Percentiles rank a stretch among this genome's conserved stretches.
Evolutionary conservation across 768 basidiomycete genomes (phyloP).

Genomic region (Suillus weaverae): DNA sequence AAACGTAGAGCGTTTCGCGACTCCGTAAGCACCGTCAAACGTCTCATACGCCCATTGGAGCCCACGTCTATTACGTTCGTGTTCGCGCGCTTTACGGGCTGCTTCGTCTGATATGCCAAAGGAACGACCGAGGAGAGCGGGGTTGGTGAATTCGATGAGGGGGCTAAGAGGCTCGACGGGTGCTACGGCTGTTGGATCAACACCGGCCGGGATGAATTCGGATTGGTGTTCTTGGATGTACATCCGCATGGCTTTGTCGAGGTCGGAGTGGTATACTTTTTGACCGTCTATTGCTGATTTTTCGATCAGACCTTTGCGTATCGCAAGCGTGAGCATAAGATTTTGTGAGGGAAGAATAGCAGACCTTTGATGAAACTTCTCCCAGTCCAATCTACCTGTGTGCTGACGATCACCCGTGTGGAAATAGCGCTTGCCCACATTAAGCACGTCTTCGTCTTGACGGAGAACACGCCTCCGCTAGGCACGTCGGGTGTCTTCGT

Average conservation of each 20-base stretch:
- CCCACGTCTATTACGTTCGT: constrained; percentile 67
- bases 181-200: constrained; percentile 58
- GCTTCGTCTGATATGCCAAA: constrained; percentile 11
- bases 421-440: constrained; percentile 87
- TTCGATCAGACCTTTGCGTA: constrained; percentile 81
- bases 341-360: constrained; percentile 6
- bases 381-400: constrained; percentile 94
- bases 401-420: constrained; percentile 82
- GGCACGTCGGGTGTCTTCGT: constrained; percentile 95
- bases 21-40: constrained; percentile 70
- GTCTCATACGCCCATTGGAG: constrained; percentile 91
- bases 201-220: constrained; percentile 86
- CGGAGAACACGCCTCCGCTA: constrained; percentile 87
- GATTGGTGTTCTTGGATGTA: constrained; percentile 89
- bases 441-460: constrained; percentile 93
- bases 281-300: constrained; percentile 90
- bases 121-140: constrained; percentile 12
- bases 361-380: constrained; percentile 94
- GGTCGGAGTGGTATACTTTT: constrained; percentile 77
- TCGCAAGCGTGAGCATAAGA: constrained; percentile 5
- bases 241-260: constrained; percentile 79
- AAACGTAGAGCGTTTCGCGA: constrained; percentile 66
- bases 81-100: constrained; percentile 54
- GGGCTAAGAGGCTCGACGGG: constrained; percentile 41
- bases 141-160: constrained; percentile 15